A percentile compares a stretch with the other conserved stretches of the same genome.
These are phyloP conservation scores for Calonectria honghensis DNA, from an alignment of 2,329 filamentous ascomycete genomes.

Conservation along the genomic window DNA sequence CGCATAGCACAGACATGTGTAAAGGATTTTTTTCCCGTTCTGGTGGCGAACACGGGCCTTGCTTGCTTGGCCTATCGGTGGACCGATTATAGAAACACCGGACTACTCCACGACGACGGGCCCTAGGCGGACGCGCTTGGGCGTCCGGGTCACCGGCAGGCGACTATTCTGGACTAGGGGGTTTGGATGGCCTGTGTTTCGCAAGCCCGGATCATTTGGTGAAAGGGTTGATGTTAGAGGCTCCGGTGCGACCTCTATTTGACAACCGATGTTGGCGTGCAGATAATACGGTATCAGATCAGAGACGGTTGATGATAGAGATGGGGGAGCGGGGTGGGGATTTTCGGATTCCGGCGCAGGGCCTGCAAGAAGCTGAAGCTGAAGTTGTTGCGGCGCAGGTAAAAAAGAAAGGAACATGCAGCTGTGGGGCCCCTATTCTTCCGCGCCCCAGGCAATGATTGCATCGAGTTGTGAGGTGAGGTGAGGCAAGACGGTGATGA, in stretches of 20 bases:
- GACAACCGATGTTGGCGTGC: not conserved
- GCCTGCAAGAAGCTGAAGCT: conserved; percentile 20
- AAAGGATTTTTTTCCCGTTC: conserved; percentile 6
- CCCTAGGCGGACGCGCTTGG: conserved; percentile 43
- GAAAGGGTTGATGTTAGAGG: conserved; percentile 45
- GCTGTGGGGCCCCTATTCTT: not conserved
- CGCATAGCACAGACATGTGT: not conserved
- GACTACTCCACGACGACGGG: conserved; percentile 40
- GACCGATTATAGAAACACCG: conserved; percentile 53
- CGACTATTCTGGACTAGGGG: conserved; percentile 30
- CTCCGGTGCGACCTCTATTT: conserved; percentile 19
- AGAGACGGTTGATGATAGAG: conserved; percentile 27
- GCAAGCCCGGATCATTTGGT: conserved; percentile 31
- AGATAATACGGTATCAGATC: conserved; percentile 17
- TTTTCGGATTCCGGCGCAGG: conserved; percentile 1
- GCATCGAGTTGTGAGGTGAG: conserved; percentile 1
- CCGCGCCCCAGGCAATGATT: conserved; percentile 6
- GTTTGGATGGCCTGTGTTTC: conserved; percentile 46
- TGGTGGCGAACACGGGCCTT: conserved; percentile 29
- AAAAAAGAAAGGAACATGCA: conserved; percentile 6
- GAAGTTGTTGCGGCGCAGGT: conserved; percentile 12
- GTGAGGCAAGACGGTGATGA: conserved; percentile 11
- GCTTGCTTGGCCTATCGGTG: conserved; percentile 20
- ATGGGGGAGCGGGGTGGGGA: conserved; percentile 2
- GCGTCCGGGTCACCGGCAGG: conserved; percentile 36